phyloP scores from a whole-genome alignment of 768 basidiomycete genomes.

The Lactarius psammicola region DNA sequence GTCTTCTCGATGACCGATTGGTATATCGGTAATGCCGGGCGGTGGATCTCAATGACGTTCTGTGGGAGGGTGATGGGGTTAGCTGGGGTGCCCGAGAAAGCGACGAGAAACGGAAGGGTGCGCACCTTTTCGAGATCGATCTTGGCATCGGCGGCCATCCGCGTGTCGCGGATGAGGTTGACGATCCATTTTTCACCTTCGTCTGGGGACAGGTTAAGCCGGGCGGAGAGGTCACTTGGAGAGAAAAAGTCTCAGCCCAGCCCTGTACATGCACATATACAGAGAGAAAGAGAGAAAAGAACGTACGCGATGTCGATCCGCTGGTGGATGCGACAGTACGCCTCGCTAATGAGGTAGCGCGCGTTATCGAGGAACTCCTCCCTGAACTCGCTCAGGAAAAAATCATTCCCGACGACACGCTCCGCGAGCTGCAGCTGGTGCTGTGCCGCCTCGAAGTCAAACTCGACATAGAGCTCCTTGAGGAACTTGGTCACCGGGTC shows the following conservation, averaged over 20 bases:
- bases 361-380: conserved; percentile 98
- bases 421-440: conserved; percentile 74
- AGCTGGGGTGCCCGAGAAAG: background rate
- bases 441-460: conserved; percentile 96
- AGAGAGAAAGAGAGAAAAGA: background rate
- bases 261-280: background rate
- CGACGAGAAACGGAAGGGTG: conserved; percentile 3
- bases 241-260: background rate
- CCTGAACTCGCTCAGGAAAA: conserved; percentile 87
- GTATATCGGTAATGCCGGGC: conserved; percentile 85
- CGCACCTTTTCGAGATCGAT: conserved; percentile 93
- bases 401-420: conserved; percentile 84
- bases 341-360: conserved; percentile 92
- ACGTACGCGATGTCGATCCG: conserved; percentile 81
- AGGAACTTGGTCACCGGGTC: conserved; percentile 94
- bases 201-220: conserved; percentile 88
- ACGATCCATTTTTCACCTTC: conserved; percentile 99
- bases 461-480: conserved; percentile 90
- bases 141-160: conserved; percentile 96
- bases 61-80: conserved; percentile 38
- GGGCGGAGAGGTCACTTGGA: conserved; percentile 82
- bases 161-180: conserved; percentile 95
- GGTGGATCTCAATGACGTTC: conserved; percentile 96
- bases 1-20: conserved; percentile 96
- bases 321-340: conserved; percentile 96